Evolutionary conservation across 169 alveolate species (phyloP), one percentile per base, ranked within the genome.

Genomic region (Cytauxzoon felis): DNA sequence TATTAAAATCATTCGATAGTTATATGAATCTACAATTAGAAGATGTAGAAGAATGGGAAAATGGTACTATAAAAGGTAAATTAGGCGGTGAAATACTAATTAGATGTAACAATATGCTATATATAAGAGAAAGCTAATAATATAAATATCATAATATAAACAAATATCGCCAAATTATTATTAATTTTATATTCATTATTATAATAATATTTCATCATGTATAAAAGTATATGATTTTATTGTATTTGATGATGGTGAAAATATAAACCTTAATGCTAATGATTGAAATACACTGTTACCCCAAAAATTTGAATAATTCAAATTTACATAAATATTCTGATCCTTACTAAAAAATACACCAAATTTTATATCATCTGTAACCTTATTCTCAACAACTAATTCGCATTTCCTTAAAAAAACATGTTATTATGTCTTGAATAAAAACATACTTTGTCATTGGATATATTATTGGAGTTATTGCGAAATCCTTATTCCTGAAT

Each of bases 21-120:
- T 93, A 93, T 78, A 93, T 93, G 96, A 93, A 93, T 72, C 50
- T 91, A 33, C 93, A 90, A 63, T 87, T 95, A 30, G 82, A 75
- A 38, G 88, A 88, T 52, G 90, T 96, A 32, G 98, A 95, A 72
- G 98, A 95, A 66, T 93, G 96, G 96, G 86, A 92, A 19, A 93
- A 92, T 58, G 96, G 94, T 5, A 88, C 82, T 57, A 81, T 87
- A 61, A 93, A 88, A 34, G 98, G 98, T 21, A 81, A 83, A 34
- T 80, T 95, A 45, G 76, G 76, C 38, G 97, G 97, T 33, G 84
- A 89, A 26, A 87, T 89, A 47, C 61, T 86, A 38, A 62, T 90
- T 18, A 85, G 94, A 49, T 73, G 84, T 51, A 73, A 73, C 54
- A 73, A 73, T 33, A 41, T 73, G 60, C 52, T 73, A 13, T 64